Conservation (phyloP, 2,329 filamentous ascomycete genomes). For the Acarospora socialis region DNA sequence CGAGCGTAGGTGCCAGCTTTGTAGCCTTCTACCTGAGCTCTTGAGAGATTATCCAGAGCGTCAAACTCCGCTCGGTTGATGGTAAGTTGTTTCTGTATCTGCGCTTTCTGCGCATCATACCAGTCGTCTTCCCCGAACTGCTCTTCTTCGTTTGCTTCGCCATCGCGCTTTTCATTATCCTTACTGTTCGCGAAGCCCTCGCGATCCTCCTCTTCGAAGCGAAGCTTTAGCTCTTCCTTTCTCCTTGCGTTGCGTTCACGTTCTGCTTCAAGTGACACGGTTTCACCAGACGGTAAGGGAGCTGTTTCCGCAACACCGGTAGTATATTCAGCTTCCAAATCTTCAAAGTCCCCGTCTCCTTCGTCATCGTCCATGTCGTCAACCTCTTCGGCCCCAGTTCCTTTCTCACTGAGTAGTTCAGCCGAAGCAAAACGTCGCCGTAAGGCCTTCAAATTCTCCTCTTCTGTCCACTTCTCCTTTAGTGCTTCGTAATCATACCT, state of each 20-base stretch:
- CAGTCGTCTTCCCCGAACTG: constrained; percentile 96
- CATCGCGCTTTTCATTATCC: constrained; percentile 57
- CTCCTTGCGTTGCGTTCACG: constrained; percentile 77
- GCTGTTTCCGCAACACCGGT: constrained; percentile 34
- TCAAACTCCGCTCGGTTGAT: constrained; percentile 95
- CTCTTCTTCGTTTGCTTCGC: constrained; percentile 41
- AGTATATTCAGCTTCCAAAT: constrained; percentile 55
- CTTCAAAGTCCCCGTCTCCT: constrained; percentile 71
- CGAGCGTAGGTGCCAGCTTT: constrained; percentile 87
- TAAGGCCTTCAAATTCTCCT: constrained; percentile 61
- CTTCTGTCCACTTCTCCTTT: constrained; percentile 70
- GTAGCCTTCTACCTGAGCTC: constrained; percentile 75
- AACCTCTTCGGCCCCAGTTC: constrained; percentile 38
- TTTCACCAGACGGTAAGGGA: constrained; percentile 20
- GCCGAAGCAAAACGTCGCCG: constrained; percentile 62
- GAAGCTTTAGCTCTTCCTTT: constrained; percentile 86
- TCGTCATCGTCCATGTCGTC: constrained; percentile 45
- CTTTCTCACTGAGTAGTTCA: constrained; percentile 43
- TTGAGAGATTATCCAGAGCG: constrained; percentile 67
- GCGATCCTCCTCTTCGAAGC: constrained; percentile 96
- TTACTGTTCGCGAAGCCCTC: constrained; percentile 85
- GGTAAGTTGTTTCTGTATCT: constrained; percentile 85
- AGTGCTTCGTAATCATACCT: constrained; percentile 66
- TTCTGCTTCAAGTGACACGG: constrained; percentile 64
- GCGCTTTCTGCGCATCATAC: constrained; percentile 94